Base-by-base conservation (phyloP, 306 rosid genomes). In the Acacia crassicarpa region DNA sequence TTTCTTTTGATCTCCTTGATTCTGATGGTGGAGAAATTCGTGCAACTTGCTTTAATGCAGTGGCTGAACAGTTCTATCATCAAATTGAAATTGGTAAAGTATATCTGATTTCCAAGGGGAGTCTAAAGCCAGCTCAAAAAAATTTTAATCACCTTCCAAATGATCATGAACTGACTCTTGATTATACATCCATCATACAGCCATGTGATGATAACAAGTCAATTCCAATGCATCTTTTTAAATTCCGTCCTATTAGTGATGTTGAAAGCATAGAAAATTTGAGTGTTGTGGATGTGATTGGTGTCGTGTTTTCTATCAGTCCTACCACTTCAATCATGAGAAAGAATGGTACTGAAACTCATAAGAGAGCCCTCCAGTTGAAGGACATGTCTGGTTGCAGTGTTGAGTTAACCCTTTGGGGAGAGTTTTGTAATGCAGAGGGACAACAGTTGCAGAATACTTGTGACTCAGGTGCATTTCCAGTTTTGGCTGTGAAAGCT, bases 1-100 rank as follows among this genome's bases (percentile, higher is more conserved):
- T 95, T 84, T 89, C 89, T 80, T 95, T 95, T 86, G 98, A 95
- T 83, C 96, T 95, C 79, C 89, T 93, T 80, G 98, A 93, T 86
- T 86, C 94, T 59, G 84, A 83, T 6, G 88, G 90, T 80, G 99
- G 98, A 75, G 94, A 93, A 89, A 95, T 95, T 51, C 91, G 94
- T 35, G 96, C 83, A 68, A 95, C 96, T 67, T 95, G 99, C 91
- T 93, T 95, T 83, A 93, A 95, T 81, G 43, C 84, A 16, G 91
- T 93, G 83, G 99, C 97, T 72, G 99, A 92, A 78, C 91, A 91
- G 78, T 91, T 89, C 83, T 93, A 88, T 84, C 75, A 81, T 81
- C 82, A 82, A 82, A 83, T 95, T 86, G 99, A 91, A 92, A 85
- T 80, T 48, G 99, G 97, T 41, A 92, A 90, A 75, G 78, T 95